Conservation (phyloP, 2,329 filamentous ascomycete genomes). For the Xylaria polymorpha region DNA sequence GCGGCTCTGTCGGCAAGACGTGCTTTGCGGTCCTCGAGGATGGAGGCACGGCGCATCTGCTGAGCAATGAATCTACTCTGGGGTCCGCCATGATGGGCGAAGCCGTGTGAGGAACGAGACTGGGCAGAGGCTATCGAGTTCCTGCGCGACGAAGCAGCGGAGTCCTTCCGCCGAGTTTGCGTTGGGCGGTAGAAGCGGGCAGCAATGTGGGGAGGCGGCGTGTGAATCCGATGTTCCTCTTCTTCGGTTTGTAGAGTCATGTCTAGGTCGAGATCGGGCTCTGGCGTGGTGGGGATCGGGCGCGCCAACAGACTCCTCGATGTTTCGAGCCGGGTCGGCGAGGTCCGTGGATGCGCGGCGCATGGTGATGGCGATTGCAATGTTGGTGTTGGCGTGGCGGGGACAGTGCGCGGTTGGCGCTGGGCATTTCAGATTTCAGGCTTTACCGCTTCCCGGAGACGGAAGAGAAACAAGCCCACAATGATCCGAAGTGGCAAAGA, state of each 20-base stretch:
- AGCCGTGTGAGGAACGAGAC: conserved; percentile 74
- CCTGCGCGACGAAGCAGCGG: conserved; percentile 80
- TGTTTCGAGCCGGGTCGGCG: conserved; percentile 56
- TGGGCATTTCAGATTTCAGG: conserved; percentile 36
- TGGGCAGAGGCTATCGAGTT: conserved; percentile 83
- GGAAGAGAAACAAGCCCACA: conserved; percentile 22
- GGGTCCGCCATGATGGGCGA: conserved; percentile 63
- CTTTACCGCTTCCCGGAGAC: conserved; percentile 33
- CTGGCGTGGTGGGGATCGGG: conserved; percentile 47
- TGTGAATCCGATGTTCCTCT: conserved; percentile 57
- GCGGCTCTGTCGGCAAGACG: conserved; percentile 82
- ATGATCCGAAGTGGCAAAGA: conserved; percentile 23
- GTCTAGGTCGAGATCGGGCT: conserved; percentile 49
- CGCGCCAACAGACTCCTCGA: conserved; percentile 52
- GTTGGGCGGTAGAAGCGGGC: conserved; percentile 79
- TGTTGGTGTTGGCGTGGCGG: conserved; percentile 33
- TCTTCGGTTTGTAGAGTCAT: conserved; percentile 51
- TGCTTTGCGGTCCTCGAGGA: conserved; percentile 83
- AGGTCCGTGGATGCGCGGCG: conserved; percentile 57
- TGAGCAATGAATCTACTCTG: conserved; percentile 84
- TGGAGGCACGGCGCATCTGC: conserved; percentile 81
- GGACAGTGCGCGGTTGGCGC: conserved; percentile 37
- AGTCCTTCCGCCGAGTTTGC: conserved; percentile 76
- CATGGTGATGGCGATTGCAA: conserved; percentile 52
- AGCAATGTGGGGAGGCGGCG: conserved; percentile 80